Percentiles rank a stretch among this genome's conserved stretches.
Conservation (phyloP, 2,329 filamentous ascomycete genomes). For the Aspergillus fumigatus region DNA sequence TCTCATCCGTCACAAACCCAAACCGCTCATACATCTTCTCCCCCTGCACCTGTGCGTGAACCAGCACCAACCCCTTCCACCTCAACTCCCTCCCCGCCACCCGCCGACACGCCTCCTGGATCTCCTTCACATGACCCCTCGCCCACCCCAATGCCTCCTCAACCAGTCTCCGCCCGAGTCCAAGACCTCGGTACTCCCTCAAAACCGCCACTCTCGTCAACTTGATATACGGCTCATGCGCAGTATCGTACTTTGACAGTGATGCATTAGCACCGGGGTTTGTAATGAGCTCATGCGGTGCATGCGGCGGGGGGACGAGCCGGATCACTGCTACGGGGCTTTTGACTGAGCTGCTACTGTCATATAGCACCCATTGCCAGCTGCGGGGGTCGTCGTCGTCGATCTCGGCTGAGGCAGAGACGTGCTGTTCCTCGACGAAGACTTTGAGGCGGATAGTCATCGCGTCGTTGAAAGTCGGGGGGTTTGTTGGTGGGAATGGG, state of each 20-base stretch:
- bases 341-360: slow-evolving; percentile 42
- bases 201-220: slow-evolving; percentile 72
- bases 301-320: slow-evolving; percentile 75
- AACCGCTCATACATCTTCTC: slow-evolving; percentile 62
- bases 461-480: slow-evolving; percentile 56
- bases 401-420: slow-evolving; percentile 63
- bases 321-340: slow-evolving; percentile 71
- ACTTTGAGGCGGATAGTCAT: slow-evolving; percentile 55
- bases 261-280: slow-evolving; percentile 16
- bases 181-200: slow-evolving; percentile 59
- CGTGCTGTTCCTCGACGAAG: slow-evolving; percentile 55
- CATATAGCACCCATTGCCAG: slow-evolving; percentile 85
- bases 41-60: slow-evolving; percentile 71
- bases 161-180: slow-evolving; percentile 63
- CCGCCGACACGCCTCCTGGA: slow-evolving; percentile 24
- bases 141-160: slow-evolving; percentile 66
- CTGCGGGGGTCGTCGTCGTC: slow-evolving; percentile 74
- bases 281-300: slow-evolving; percentile 48
- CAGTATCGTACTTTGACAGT: slow-evolving; percentile 44
- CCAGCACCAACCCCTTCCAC: slow-evolving; percentile 72
- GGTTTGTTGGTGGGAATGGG: slow-evolving; percentile 28
- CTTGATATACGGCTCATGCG: slow-evolving; percentile 72
- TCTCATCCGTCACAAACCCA: slow-evolving; percentile 70
- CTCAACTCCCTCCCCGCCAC: slow-evolving; percentile 35
- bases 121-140: slow-evolving; percentile 51